phyloP scores from a whole-genome alignment of 345 rosid species.

The Camelina sativa region DNA sequence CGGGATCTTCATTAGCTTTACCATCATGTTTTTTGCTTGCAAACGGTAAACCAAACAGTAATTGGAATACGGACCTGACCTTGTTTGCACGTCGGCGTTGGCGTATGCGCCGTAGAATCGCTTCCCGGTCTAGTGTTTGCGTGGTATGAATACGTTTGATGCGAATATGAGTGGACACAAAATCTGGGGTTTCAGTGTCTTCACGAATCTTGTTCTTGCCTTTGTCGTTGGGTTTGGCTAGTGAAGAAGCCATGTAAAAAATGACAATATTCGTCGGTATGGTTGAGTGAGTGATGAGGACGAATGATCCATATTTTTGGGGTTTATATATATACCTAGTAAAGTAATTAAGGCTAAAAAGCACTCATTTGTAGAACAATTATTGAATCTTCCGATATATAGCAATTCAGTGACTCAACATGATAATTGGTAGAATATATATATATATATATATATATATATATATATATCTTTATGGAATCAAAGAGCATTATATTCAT shows the following conservation, averaged over 20 bases:
- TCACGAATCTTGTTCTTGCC: constrained; percentile 24
- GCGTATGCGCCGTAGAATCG: constrained; percentile 33
- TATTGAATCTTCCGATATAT: neutral
- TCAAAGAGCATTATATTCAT: neutral
- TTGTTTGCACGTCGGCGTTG: constrained; percentile 35
- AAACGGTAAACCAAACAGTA: constrained; percentile 32
- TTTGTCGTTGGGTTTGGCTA: constrained; percentile 33
- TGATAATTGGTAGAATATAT: neutral
- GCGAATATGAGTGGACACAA: constrained; percentile 35
- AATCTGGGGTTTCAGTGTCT: constrained; percentile 3
- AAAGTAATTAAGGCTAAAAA: neutral
- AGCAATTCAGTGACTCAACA: neutral
- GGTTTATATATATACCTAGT: constrained; percentile 14
- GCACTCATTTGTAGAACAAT: neutral
- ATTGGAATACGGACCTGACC: constrained; percentile 31
- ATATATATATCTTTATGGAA: neutral
- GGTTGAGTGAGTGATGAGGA: neutral
- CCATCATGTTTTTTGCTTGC: neutral
- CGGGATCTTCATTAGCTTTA: constrained; percentile 15
- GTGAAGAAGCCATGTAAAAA: constrained; percentile 36
- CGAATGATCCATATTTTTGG: neutral
- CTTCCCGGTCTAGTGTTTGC: constrained; percentile 37
- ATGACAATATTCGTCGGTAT: constrained; percentile 8
- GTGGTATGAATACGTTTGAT: constrained; percentile 31
- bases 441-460: too few relatives aligned